phyloP scores from a whole-genome alignment of 306 rosid genomes.

The Cotoneaster glaucophyllus region DNA sequence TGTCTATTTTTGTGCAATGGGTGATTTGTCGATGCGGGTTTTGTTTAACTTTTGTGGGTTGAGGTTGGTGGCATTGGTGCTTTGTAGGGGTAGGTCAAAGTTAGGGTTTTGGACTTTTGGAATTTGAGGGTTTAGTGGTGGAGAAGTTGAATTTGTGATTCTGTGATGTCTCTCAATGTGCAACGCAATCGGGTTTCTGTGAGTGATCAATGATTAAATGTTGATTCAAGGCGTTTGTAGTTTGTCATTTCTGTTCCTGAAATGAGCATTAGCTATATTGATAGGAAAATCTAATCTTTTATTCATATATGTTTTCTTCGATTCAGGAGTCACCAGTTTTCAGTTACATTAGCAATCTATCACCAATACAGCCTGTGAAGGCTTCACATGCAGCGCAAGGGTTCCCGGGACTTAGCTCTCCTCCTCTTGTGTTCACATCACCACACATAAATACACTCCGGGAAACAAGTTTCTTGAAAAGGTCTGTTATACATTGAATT shows the following conservation, averaged over 20 bases:
- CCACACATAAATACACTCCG: conserved; percentile 34
- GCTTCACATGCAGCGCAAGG: conserved; percentile 23
- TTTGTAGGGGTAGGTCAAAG: not conserved
- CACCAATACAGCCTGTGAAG: conserved; percentile 41
- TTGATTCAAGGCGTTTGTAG: not conserved
- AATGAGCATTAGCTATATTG: not conserved
- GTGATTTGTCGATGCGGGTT: not conserved
- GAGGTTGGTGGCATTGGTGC: not conserved
- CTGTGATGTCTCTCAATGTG: not conserved
- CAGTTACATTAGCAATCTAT: conserved; percentile 31
- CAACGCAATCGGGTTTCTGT: not conserved
- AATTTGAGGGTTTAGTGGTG: not conserved
- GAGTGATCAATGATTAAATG: not conserved
- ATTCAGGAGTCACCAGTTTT: conserved; percentile 54
- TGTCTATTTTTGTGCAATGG: not conserved
- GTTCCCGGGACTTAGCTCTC: conserved; percentile 39
- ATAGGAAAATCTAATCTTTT: not conserved
- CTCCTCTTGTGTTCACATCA: conserved; percentile 51
- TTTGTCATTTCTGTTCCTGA: not conserved
- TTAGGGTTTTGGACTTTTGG: not conserved
- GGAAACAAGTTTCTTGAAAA: conserved; percentile 27
- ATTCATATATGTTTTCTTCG: not conserved
- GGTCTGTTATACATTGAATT: conserved; percentile 26
- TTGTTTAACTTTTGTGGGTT: not conserved
- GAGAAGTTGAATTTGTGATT: not conserved